These are phyloP conservation scores for Xanthoconium purpureum DNA, from an alignment of 768 basidiomycete species.

Conservation along the genomic window DNA sequence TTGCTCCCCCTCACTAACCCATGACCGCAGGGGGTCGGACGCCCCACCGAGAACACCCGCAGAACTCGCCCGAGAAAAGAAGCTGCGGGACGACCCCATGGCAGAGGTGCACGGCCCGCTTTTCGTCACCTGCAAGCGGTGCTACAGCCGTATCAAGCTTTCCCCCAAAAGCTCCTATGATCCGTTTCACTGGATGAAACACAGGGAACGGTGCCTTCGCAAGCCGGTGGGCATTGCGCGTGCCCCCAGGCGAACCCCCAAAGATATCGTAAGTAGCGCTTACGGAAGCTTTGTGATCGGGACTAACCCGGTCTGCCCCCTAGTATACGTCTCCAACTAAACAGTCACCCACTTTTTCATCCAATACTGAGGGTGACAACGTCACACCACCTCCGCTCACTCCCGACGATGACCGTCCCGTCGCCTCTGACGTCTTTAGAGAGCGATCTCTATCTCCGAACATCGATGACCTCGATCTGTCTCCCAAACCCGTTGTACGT, in stretches of 20 bases:
- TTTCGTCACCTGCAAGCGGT: slow-evolving; percentile 53
- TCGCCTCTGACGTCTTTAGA: slow-evolving; percentile 19
- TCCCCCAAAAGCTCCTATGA: slow-evolving; percentile 67
- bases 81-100: slow-evolving; percentile 51
- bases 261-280: slow-evolving; percentile 22
- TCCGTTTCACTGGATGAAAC: slow-evolving; percentile 64
- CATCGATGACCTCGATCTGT: slow-evolving; percentile 18
- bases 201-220: slow-evolving; percentile 58
- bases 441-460: slow-evolving; percentile 25
- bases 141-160: slow-evolving; percentile 57
- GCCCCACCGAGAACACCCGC: slow-evolving; percentile 37
- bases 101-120: slow-evolving; percentile 49
- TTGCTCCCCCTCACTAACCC: slow-evolving; percentile 9
- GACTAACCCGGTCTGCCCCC: slow-evolving; percentile 3
- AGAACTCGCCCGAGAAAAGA: slow-evolving; percentile 49
- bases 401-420: slow-evolving; percentile 32
- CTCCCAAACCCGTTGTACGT: slow-evolving; percentile 23
- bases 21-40: slow-evolving; percentile 21
- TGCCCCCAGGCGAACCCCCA: slow-evolving; percentile 14
- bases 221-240: slow-evolving; percentile 31
- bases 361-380: slow-evolving; percentile 31
- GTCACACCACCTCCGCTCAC: slow-evolving; percentile 36
- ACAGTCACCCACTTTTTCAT: slow-evolving; percentile 27
- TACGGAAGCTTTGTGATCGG: background rate
- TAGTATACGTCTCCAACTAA: slow-evolving; percentile 22